phyloP scores from a whole-genome alignment of 768 basidiomycete genomes.

The Gymnopilus dilepis region DNA sequence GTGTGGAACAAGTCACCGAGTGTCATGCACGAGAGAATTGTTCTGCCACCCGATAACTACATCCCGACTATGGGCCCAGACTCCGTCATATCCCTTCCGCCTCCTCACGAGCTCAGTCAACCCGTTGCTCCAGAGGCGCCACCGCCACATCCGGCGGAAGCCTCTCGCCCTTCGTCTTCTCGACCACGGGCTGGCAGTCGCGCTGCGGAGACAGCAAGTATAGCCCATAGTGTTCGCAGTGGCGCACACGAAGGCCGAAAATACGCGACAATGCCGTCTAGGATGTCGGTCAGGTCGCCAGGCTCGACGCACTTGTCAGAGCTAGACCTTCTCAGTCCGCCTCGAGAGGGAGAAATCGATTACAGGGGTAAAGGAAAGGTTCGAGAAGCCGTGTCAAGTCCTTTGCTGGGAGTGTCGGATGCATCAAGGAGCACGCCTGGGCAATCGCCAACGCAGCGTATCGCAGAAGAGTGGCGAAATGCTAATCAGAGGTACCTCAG shows the following conservation, averaged over 20 bases:
- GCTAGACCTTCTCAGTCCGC: constrained; percentile 42
- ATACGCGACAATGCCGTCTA: constrained; percentile 12
- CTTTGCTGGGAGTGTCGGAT: background rate
- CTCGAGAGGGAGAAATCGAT: constrained; percentile 14
- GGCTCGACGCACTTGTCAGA: constrained; percentile 43
- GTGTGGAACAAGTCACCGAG: constrained; percentile 25
- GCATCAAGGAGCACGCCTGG: constrained; percentile 16
- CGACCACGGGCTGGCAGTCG: constrained; percentile 12
- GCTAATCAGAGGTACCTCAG: constrained; percentile 32
- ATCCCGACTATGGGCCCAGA: constrained; percentile 50
- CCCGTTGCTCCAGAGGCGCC: constrained; percentile 24
- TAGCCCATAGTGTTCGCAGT: constrained; percentile 10
- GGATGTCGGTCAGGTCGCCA: constrained; percentile 33
- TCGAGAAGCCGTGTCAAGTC: background rate
- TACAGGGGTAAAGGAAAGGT: background rate
- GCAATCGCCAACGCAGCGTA: constrained; percentile 27
- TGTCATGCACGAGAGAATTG: constrained; percentile 31
- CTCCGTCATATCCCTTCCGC: constrained; percentile 49
- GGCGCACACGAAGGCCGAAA: background rate
- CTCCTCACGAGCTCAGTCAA: constrained; percentile 52
- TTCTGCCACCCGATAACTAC: constrained; percentile 52
- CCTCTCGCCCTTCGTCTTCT: background rate
- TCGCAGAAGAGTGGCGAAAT: constrained; percentile 38
- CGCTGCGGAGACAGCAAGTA: background rate
- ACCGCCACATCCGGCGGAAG: background rate